Base-by-base conservation (phyloP, 768 basidiomycete species). In the Russula earlei region DNA sequence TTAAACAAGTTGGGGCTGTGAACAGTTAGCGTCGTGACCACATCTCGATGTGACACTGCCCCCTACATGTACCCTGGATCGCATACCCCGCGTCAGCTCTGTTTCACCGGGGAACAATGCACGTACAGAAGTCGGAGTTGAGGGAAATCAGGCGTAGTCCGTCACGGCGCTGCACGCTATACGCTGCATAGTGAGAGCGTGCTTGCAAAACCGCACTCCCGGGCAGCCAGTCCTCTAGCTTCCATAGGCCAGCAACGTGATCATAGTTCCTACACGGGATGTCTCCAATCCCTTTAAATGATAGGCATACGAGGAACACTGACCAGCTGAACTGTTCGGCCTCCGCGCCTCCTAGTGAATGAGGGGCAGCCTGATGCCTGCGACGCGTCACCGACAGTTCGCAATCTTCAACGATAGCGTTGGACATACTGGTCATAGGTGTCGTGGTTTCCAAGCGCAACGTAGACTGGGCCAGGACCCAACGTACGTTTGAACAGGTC, bases 391-490 rank as follows among this genome's bases (percentile, higher is more conserved):
- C 42, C 5, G 22, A 36, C 15, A 49, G 38, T 15, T 31, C 14
- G 14, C 19, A 34, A 5, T 33, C 34, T 20, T 20, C 27, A 5
- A 15, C 3, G 5, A 22, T n/a, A 34, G 48, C n/a, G 24, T 24
- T 27, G 22, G 9, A 63, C 77, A 29, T 57, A 84, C 81, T 81
- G 76, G 61, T 83, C 81, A 66, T 82, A 85, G 40, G 75, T 82
- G 65, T 90, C 87, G 62, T 90, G 87, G 65, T 90, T 90, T 10
- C 87, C 87, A 7, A 89, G 71, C 0, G 82, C 79, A 25, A 83
- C 80, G 60, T 88, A 90, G 2, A 88, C 77, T n/a, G 87, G 85
- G 0, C 84, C 84, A 15, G 77, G 72, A 15, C 80, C 80, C 27
- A 88, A 73, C 62, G 74, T 73, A 17, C 72, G 72, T 67, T 78